Conservation (phyloP, 169 alveolate species). For the Plasmodium reichenowi region DNA sequence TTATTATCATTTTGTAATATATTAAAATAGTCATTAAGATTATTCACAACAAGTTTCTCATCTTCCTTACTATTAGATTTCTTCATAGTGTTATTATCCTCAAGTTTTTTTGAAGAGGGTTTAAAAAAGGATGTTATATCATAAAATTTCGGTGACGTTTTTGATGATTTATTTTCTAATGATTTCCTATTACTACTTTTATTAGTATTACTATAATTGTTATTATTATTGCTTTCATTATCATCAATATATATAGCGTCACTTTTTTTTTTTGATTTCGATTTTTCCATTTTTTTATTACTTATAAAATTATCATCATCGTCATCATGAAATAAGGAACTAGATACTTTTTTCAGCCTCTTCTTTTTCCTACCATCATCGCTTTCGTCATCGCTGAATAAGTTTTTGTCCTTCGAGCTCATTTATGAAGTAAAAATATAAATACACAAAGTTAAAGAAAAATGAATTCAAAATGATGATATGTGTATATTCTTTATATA, state of each 20-base stretch:
- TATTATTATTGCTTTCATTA: conserved; percentile 1
- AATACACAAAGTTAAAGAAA: background rate
- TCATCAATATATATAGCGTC: conserved; percentile 28
- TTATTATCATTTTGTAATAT: conserved; percentile 5
- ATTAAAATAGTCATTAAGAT: conserved; percentile 21
- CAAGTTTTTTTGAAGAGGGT: conserved; percentile 19
- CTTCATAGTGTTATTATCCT: background rate
- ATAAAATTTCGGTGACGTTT: conserved; percentile 3
- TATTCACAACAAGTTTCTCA: conserved; percentile 17
- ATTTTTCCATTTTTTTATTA: conserved; percentile 4
- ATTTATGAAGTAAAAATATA: conserved; percentile 18
- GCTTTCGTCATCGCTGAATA: conserved; percentile 18
- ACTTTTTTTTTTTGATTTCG: background rate
- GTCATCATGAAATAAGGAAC: conserved; percentile 27
- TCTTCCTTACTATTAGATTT: background rate
- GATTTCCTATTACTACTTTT: background rate
- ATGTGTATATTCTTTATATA: too few species aligned
- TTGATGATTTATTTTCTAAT: conserved; percentile 5
- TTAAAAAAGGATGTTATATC: conserved; percentile 62
- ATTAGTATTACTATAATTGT: background rate
- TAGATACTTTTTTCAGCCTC: conserved; percentile 47
- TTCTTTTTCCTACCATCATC: conserved; percentile 57
- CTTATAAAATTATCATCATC: conserved; percentile 5
- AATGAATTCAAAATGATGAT: background rate
- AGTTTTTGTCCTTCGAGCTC: conserved; percentile 32